Evolutionary conservation across 164 flowering plant species (phyloP), one percentile per base, ranked within the genome.

Genomic region (Aristolochia contorta): DNA sequence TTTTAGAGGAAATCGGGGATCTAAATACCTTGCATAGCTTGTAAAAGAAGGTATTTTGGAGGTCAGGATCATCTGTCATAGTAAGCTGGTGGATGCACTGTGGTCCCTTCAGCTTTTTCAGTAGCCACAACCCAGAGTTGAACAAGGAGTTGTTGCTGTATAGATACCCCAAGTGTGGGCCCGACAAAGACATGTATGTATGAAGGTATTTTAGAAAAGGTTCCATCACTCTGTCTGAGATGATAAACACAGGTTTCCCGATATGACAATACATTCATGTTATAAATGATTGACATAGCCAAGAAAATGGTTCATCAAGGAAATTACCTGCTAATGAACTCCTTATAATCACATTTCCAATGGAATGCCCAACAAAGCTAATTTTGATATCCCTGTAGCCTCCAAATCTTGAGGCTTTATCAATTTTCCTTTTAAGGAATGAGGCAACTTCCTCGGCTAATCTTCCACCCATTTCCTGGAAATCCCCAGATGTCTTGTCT

Each of bases 291-390:
- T 45, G 22, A 47, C 37, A 18, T 9, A 59, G 56, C 50, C 49
- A 59, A 12, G 67, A 54, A 24, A 22, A 21, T 37, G 6, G 37
- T 25, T 27, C 24, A 5, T 19, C 16, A 15, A n/a, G 49, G 25
- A 47, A 24, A 54, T 47, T 77, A 91, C 99, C 97, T 63, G 93
- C 70, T 68, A 94, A 68, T 64, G 99, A 96, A 54, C 92, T 77
- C 76, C 97, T 77, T 61, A 94, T 67, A 22, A 94, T 94, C 56
- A 94, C 59, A 52, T 94, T 94, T 68, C 99, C 99, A 63, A 94
- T 94, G 61, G 99, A 94, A 76, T 94, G 99, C 62, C 99, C 99
- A 47, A 91, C 99, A 81, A 94, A 94, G 67, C 96, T 91, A 54
- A 94, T 80, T 66, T 88, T 94, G 61, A 94, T 78, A 66, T 74